Evolutionary conservation across 1,284 basidiomycete species (phyloP), one percentile per base, ranked within the genome.

Genomic region (Agroathelia rolfsii): DNA sequence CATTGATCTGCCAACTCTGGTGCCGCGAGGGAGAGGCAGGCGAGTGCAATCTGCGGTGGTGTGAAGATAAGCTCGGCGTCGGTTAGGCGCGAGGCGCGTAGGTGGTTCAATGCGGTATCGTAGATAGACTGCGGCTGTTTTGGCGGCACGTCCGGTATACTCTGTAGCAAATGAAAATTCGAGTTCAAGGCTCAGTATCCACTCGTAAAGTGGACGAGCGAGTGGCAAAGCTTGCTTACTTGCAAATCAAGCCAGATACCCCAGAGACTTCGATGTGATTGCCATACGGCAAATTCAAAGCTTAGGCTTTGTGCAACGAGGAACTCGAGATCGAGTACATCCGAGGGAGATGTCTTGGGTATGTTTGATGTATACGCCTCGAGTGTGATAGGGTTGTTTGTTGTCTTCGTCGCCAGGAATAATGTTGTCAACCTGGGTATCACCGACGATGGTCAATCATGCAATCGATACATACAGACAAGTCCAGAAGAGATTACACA

Each of bases 321-420:
- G 50, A 97, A 98, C 56, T 99, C 94, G 25, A 95, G 72, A 35
- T 90, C 84, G 27, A 95, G 72, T 5, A 99, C 84, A 47, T 93
- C 88, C 7, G 72, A 69, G 4, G 81, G 71, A 3, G 70, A 62
- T 3, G 88, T 86, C 41, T 80, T 83, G 0, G 85, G 79, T 34
- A 95, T 86, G 40, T 76, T 71, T 1, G 72, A 62, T 0, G 86
- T 80, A 55, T 95, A 98, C 2, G 69, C 58, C 41, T 92, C 83
- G 35, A 97, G 66, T 2, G 88, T 77, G 32, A 97, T 82, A 1
- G 87, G 82, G 45, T 86, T 78, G 51, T 98, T 97, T 21, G 90
- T 94, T 9, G 95, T 95, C 62, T 99, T 99, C 12, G 90, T 84
- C 0, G 94, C 92, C 32, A 99, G 72, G 50, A 95, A 99, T 22